Percentiles rank a stretch among this genome's conserved stretches.
phyloP scores from a whole-genome alignment of 2,329 filamentous ascomycete genomes.

The Diaporthe sp. region DNA sequence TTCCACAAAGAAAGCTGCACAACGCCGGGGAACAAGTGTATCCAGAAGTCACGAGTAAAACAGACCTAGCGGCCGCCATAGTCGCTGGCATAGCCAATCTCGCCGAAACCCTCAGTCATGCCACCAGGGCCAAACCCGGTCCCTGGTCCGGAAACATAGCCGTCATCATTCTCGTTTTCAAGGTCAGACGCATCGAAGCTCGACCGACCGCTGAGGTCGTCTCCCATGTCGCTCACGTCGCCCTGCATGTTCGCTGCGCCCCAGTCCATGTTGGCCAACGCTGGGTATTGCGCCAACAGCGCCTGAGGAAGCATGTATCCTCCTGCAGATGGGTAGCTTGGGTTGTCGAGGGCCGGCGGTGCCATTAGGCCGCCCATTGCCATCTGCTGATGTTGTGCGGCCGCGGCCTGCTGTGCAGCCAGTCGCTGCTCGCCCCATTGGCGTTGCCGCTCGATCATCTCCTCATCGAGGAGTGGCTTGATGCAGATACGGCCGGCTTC shows the following conservation, averaged over 20 bases:
- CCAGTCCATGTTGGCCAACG: slow-evolving; percentile 93
- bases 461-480: slow-evolving; percentile 95
- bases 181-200: slow-evolving; percentile 84
- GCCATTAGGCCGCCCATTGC: slow-evolving; percentile 66
- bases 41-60: background rate
- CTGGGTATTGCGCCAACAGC: slow-evolving; percentile 91
- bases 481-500: slow-evolving; percentile 97
- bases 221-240: slow-evolving; percentile 79
- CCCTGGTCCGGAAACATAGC: slow-evolving; percentile 75
- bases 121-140: slow-evolving; percentile 71
- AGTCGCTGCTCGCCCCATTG: slow-evolving; percentile 80
- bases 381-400: slow-evolving; percentile 64
- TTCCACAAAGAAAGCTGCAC: background rate
- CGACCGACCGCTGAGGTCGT: slow-evolving; percentile 82
- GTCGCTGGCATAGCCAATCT: slow-evolving; percentile 68
- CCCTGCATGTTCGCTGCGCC: slow-evolving; percentile 73
- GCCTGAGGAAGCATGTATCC: slow-evolving; percentile 85
- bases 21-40: background rate
- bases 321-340: slow-evolving; percentile 66
- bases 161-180: slow-evolving; percentile 80
- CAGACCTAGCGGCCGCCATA: slow-evolving; percentile 58
- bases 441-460: slow-evolving; percentile 85
- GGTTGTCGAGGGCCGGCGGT: slow-evolving; percentile 71
- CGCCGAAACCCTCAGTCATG: slow-evolving; percentile 67
- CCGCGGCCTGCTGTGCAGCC: slow-evolving; percentile 59